Conservation (phyloP, 306 rosid species). For the Corylus heterophylla region DNA sequence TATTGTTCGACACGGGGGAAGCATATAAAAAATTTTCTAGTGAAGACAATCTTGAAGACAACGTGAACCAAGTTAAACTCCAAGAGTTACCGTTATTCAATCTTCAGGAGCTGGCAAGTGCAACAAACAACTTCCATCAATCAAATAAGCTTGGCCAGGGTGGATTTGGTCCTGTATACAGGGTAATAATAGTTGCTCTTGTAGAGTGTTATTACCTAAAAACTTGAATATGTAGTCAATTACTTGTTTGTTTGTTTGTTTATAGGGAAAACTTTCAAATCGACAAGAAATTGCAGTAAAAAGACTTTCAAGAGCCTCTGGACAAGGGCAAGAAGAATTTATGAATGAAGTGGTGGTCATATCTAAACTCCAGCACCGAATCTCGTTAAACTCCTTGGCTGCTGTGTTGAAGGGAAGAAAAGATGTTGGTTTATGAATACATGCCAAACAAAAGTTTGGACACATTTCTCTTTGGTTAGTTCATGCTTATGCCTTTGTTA, state of each 20-base stretch:
- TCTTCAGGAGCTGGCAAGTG: neutral
- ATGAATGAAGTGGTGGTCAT: neutral
- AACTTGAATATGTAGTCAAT: neutral
- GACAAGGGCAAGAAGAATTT: too few species aligned
- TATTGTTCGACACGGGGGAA: too few species aligned
- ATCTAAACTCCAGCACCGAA: neutral
- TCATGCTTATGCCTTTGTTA: neutral
- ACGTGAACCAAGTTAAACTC: neutral
- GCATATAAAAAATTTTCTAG: too few species aligned
- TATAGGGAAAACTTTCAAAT: conserved; percentile 32
- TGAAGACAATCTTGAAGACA: neutral
- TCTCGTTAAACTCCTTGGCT: conserved; percentile 16
- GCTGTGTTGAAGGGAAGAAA: conserved; percentile 25
- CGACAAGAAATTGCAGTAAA: conserved; percentile 49
- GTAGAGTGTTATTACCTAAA: too few species aligned
- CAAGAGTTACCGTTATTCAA: neutral
- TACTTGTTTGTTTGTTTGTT: neutral
- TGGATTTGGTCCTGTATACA: conserved; percentile 19
- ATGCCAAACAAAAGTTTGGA: conserved; percentile 46
- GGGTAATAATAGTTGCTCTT: too few species aligned
- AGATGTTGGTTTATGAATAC: conserved; percentile 18
- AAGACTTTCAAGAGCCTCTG: conserved; percentile 35
- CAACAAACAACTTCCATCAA: conserved; percentile 10
- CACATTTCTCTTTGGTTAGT: conserved; percentile 20
- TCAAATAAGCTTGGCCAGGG: conserved; percentile 11